Base-by-base conservation (phyloP, 768 basidiomycete species). In the Tulasnella sp. region DNA sequence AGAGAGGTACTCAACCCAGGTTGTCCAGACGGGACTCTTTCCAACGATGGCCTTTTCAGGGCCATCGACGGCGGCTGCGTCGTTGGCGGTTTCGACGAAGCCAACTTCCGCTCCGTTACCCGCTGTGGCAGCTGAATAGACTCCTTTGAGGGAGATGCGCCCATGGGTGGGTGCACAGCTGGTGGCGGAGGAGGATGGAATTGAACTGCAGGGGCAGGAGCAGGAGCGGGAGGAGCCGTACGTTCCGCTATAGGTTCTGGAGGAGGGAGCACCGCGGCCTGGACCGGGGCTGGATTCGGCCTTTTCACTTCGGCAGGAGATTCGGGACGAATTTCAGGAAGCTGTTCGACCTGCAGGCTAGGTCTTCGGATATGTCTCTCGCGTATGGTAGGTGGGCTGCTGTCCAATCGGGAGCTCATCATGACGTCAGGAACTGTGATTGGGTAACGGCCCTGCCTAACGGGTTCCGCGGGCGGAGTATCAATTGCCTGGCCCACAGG, bases 281-380 rank as follows among this genome's bases (percentile, higher is more conserved):
- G 64, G 40, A 75, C 46, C 24, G 31, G 46, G 40, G 74, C 41
- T 42, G 24, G 74, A 75, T 28, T 40, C 40, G 74, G 31, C n/a
- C 22, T 75, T 37, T 42, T 42, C 41, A 48, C n/a, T 20, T 42
- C 74, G n/a, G 31, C 41, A 40, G 74, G 74, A 40, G 74, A 18
- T 11, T 42, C 46, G 41, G 40, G n/a, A 16, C 14, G 40, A 42
- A 75, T 75, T 42, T 75, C 74, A 41, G 74, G 74, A 42, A 75
- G 74, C 74, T 40, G 22, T 34, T 78, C 77, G 18, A 64, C 77
- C 20, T 60, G 77, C 31, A 78, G 77, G 60, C 77, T 78, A 9
- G 77, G 77, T 18, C 64, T 34, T 24, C 77, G 77, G n/a, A 78
- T 44, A 46, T 78, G 77, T 58, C 77, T 48, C 37, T 78, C 77